Conservation (phyloP, 768 basidiomycete species). For the Termitomyces sp. region DNA sequence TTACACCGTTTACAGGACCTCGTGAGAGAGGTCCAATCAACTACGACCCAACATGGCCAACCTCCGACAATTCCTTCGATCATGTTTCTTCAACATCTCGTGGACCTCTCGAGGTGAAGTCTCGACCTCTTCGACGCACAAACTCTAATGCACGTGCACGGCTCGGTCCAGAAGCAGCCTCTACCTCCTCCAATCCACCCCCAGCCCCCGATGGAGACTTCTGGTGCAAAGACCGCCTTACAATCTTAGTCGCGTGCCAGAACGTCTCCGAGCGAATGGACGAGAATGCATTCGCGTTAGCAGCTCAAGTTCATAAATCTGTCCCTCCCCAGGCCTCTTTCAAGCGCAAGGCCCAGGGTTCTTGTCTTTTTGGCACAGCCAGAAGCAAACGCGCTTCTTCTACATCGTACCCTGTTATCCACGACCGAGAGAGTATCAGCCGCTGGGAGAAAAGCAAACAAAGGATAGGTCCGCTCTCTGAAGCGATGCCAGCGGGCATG, state of each 20-base stretch:
- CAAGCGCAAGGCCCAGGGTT: slow-evolving; percentile 4
- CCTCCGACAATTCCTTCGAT: background rate
- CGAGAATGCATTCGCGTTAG: slow-evolving; percentile 18
- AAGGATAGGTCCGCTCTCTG: background rate
- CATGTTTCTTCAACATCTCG: slow-evolving; percentile 2
- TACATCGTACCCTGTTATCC: background rate
- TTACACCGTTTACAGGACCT: background rate
- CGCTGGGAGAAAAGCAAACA: slow-evolving; percentile 10
- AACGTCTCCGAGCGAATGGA: slow-evolving; percentile 29
- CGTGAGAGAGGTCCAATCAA: slow-evolving; percentile 3
- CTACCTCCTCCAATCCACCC: slow-evolving; percentile 5
- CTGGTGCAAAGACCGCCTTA: slow-evolving; percentile 10
- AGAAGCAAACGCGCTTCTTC: background rate
- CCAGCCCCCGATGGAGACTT: slow-evolving; percentile 10
- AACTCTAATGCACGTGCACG: slow-evolving; percentile 6
- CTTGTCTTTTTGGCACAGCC: background rate
- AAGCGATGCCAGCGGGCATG: background rate
- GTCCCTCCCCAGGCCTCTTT: background rate
- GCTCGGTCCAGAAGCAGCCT: background rate
- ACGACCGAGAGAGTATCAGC: background rate
- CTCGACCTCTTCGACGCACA: slow-evolving; percentile 4
- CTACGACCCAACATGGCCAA: slow-evolving; percentile 2
- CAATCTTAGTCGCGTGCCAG: slow-evolving; percentile 25
- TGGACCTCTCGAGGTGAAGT: background rate
- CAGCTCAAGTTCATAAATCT: slow-evolving; percentile 2